Evolutionary conservation across 352 stramenopile species (phyloP), one percentile per base, ranked within the genome.

Genomic region (Sclerospora graminicola): DNA sequence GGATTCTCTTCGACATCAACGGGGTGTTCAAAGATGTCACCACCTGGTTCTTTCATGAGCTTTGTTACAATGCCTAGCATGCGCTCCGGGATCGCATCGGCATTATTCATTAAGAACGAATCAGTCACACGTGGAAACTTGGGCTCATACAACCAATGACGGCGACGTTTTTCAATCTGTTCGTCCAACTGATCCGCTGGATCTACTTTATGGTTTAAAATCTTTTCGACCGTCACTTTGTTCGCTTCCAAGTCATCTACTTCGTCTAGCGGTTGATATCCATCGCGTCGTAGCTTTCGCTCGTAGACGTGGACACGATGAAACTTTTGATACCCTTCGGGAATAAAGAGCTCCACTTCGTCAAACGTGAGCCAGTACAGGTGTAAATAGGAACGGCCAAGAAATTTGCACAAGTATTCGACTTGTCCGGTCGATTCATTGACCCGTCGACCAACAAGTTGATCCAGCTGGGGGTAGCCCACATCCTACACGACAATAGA

Each of bases 321-420:
- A 18, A 86, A 74, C 41, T 91, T 91, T 32, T 89, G 81, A 46
- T 92, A 90, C 8, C 79, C 82, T 32, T 86, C 74, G 0, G 77
- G 67, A 30, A 90, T 78, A 53, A 92, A 92, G 13, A 89, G 44
- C 49, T 94, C 73, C 31, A 95, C 21, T 40, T 93, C 84, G 23
- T 82, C 68, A 46, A 92, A 94, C 41, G 77, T 89, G 21, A 94
- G 72, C 84, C 84, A 95, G 41, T 79, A 89, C 34, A 92, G 46
- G 40, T 95, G 84, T 51, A 95, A 60, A 41, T 92, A 93, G 27
- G 84, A 95, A 3, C 82, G 75, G 8, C 78, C 76, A 9, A 84
- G 58, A 38, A 94, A 93, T 46, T 95, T 95, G 70, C 74, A 87
- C 57, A 92, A 46, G 32, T 93, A 95, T 51, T 95, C 82, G 18